Conservation (phyloP, 2,329 filamentous ascomycete species). For the Aspergillus sp. region DNA sequence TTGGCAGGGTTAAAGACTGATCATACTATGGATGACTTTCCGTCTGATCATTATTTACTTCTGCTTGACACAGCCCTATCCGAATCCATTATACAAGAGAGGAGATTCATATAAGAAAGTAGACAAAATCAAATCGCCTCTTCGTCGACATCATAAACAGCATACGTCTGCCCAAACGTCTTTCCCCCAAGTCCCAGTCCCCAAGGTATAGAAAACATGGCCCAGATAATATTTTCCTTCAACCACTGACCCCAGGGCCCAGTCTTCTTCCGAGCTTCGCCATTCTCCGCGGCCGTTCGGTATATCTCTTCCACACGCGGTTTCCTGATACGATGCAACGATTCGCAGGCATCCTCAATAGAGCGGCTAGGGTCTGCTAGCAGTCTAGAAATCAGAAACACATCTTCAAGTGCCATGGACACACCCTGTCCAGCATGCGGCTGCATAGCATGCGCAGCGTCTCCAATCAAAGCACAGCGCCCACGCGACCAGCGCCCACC, state of each 20-base stretch:
- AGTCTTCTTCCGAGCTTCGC: slow-evolving; percentile 22
- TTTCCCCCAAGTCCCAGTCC: slow-evolving; percentile 22
- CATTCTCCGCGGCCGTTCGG: slow-evolving; percentile 25
- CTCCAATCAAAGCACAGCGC: slow-evolving; percentile 37
- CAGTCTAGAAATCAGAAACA: slow-evolving; percentile 28
- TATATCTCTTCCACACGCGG: slow-evolving; percentile 31
- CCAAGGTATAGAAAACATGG: slow-evolving; percentile 16
- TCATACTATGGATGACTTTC: too few species aligned
- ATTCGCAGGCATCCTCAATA: slow-evolving; percentile 14
- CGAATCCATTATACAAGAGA: too few species aligned
- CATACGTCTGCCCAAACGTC: slow-evolving; percentile 22
- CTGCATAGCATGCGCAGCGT: slow-evolving; percentile 36
- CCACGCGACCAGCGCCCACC: slow-evolving; percentile 31
- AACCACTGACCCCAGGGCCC: slow-evolving; percentile 27
- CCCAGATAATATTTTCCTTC: slow-evolving; percentile 23
- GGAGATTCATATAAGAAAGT: too few species aligned
- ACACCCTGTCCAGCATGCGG: slow-evolving; percentile 52
- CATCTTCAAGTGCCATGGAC: slow-evolving; percentile 56
- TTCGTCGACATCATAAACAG: slow-evolving; percentile 34
- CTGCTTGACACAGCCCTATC: too few species aligned
- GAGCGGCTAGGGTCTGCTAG: slow-evolving; percentile 17
- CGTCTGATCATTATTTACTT: too few species aligned
- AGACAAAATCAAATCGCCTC: not conserved
- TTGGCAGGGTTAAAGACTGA: too few species aligned
- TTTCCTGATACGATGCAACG: slow-evolving; percentile 23